These are phyloP conservation scores for Cephalotrichum gorgonifer DNA, from an alignment of 2,329 filamentous ascomycete species.

Conservation along the genomic window DNA sequence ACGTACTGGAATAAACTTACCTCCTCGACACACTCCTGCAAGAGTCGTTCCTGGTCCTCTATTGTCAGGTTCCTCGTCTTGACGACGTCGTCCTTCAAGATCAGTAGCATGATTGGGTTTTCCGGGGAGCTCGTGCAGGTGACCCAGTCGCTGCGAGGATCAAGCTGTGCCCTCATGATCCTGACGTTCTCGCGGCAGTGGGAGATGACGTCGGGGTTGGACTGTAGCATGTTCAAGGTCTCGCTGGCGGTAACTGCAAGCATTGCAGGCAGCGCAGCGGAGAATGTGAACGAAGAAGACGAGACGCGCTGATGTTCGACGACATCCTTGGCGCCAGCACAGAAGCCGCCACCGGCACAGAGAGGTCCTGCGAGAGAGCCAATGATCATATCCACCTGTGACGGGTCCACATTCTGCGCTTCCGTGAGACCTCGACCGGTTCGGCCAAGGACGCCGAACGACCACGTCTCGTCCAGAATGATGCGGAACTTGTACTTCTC, in stretches of 20 bases:
- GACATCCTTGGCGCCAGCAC: slow-evolving; percentile 81
- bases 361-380: slow-evolving; percentile 84
- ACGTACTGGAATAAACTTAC: slow-evolving; percentile 35
- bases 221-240: slow-evolving; percentile 75
- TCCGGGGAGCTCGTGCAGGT: slow-evolving; percentile 68
- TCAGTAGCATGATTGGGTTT: slow-evolving; percentile 78
- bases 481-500: slow-evolving; percentile 96
- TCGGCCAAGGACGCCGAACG: slow-evolving; percentile 85
- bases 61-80: slow-evolving; percentile 55
- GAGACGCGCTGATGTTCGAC: slow-evolving; percentile 94
- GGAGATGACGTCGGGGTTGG: slow-evolving; percentile 69
- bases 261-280: slow-evolving; percentile 86
- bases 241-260: slow-evolving; percentile 93
- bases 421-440: slow-evolving; percentile 90
- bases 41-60: slow-evolving; percentile 71
- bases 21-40: slow-evolving; percentile 95
- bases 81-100: slow-evolving; percentile 75
- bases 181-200: slow-evolving; percentile 80
- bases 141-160: slow-evolving; percentile 91
- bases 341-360: slow-evolving; percentile 91
- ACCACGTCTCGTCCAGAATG: slow-evolving; percentile 95
- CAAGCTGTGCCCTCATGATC: slow-evolving; percentile 75
- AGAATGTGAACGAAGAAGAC: slow-evolving; percentile 88
- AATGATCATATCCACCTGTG: slow-evolving; percentile 93
- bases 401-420: slow-evolving; percentile 89